These are phyloP conservation scores for Hymenoscyphus scutula DNA, from an alignment of 2,329 filamentous ascomycete species.

Conservation along the genomic window DNA sequence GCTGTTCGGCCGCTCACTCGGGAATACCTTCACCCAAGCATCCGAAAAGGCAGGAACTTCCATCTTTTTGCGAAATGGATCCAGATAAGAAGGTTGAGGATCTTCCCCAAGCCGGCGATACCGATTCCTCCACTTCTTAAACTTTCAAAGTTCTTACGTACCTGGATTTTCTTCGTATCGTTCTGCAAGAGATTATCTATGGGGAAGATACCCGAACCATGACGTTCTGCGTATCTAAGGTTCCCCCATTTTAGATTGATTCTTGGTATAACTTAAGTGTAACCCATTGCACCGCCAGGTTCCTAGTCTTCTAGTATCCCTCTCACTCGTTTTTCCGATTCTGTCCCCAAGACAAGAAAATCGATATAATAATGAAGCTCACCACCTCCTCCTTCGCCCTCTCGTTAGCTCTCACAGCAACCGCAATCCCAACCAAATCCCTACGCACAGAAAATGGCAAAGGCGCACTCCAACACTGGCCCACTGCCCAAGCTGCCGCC, in stretches of 20 bases:
- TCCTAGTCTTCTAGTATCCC: not conserved
- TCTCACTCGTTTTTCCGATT: not conserved
- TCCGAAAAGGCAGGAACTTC: too few species aligned
- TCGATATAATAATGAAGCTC: not conserved
- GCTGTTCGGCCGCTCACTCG: too few species aligned
- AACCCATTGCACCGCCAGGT: too few species aligned
- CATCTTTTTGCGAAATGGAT: too few species aligned
- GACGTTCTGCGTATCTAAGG: not conserved
- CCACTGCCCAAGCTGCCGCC: not conserved
- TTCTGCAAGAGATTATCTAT: not conserved
- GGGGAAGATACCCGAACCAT: not conserved
- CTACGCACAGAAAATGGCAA: not conserved
- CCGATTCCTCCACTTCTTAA: not conserved
- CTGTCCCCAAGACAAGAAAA: not conserved
- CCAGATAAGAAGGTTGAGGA: not conserved
- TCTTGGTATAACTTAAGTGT: too few species aligned
- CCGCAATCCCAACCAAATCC: not conserved
- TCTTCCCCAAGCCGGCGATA: not conserved
- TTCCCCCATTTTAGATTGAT: too few species aligned
- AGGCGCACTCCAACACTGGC: not conserved
- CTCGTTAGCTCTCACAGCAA: not conserved
- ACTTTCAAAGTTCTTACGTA: not conserved
- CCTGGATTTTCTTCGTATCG: not conserved
- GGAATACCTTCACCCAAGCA: too few species aligned
- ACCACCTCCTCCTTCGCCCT: not conserved